Conservation (phyloP, 2,329 filamentous ascomycete genomes). For the Ceratocystis variospora region DNA sequence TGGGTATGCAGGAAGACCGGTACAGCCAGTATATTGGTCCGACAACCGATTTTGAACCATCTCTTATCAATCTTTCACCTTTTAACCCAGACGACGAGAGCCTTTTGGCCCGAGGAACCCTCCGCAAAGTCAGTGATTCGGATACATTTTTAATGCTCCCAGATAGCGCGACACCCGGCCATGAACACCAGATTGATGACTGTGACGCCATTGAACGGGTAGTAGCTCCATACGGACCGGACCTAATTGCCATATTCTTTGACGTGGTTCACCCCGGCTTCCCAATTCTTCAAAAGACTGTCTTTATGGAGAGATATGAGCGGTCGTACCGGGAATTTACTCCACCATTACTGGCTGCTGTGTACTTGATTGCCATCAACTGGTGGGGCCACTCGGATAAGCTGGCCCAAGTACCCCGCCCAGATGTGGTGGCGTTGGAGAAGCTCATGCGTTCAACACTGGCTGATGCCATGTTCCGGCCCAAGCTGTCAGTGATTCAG, state of each 20-base stretch:
- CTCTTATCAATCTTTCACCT: slow-evolving; percentile 65
- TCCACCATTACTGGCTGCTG: slow-evolving; percentile 60
- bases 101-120: slow-evolving; percentile 50
- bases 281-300: slow-evolving; percentile 67
- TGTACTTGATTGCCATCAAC: slow-evolving; percentile 75
- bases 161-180: slow-evolving; percentile 56
- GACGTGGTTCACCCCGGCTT: slow-evolving; percentile 66
- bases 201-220: slow-evolving; percentile 60
- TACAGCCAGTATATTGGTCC: slow-evolving; percentile 74
- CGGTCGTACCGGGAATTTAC: slow-evolving; percentile 60
- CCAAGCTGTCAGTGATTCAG: slow-evolving; percentile 70
- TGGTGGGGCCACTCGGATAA: slow-evolving; percentile 70
- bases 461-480: slow-evolving; percentile 62
- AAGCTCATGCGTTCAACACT: slow-evolving; percentile 58
- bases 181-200: slow-evolving; percentile 56
- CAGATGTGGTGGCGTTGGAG: slow-evolving; percentile 62
- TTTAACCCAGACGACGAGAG: slow-evolving; percentile 76
- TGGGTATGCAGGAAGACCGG: slow-evolving; percentile 64
- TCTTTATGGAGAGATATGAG: slow-evolving; percentile 67
- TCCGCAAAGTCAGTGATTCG: slow-evolving; percentile 61
- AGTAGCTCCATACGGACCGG: slow-evolving; percentile 62
- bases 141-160: slow-evolving; percentile 72
- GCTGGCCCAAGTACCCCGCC: slow-evolving; percentile 49
- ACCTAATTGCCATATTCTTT: slow-evolving; percentile 70
- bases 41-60: slow-evolving; percentile 71